Evolutionary conservation across 306 rosid genomes (phyloP), one percentile per base, ranked within the genome.

Genomic region (Argentina anserina): DNA sequence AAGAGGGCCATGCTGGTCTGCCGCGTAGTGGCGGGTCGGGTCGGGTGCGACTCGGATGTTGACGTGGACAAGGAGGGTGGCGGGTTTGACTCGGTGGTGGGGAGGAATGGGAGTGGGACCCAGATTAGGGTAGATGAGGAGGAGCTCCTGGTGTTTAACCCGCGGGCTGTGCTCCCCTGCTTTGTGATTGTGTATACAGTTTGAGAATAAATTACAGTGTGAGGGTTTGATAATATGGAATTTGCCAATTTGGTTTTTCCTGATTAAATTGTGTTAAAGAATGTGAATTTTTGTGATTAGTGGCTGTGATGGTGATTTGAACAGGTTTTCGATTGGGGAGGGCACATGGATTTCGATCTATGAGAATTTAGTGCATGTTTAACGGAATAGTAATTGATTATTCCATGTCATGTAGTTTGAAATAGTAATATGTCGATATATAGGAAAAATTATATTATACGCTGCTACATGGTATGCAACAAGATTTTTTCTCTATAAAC

Each of bases 151-250:
- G 99, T 91, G 75, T 89, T 89, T 65, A 94, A 85, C 83, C 97
- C 99, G 0, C 88, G 91, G 92, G 99, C 97, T 43, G 96, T 94
- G 82, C 97, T 94, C 59, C 99, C 99, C 71, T 94, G 99, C 84
- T 94, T 94, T 83, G 99, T 90, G 69, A 94, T 94, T 74, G 91
- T 94, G 74, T 94, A 94, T 77, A 81, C 76, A 23, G 83, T 88
- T 55, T 91, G 89, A 61, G 87, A 58, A 28, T 29, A n/a, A n/a
- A 25, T 9, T 53, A 88, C 10, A 12, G 60, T 47, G 53, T 70
- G 80, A 47, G 9, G 12, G 6, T 36, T 23, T 33, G 11, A 43
- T 70, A 12, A 1, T 0, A 25, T 71, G 41, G 0, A 70, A 56
- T 9, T 42, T 12, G 47, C 17, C 47, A 3, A 42, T 43, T 26